Evolutionary conservation across 2,329 filamentous ascomycete species (phyloP), one percentile per base, ranked within the genome.

Genomic region (Microthyrium microscopicum): DNA sequence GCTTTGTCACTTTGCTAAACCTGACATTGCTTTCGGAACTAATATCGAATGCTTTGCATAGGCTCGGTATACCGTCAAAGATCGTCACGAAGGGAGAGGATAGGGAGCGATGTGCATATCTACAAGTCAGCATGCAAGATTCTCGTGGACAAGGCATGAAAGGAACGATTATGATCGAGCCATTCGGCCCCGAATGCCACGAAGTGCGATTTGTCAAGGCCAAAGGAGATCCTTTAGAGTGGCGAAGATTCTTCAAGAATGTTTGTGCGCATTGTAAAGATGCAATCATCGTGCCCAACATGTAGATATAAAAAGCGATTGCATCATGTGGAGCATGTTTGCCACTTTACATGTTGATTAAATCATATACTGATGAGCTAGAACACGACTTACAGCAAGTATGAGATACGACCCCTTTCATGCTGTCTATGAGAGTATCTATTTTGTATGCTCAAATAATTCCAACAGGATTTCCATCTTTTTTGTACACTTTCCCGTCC

Each of bases 171-270:
- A 60, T 81, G 9, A 61, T 89, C 5, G 77, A 87, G 48, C 69
- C 61, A 54, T 64, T 77, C 41, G 68, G 59, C 2, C 60, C 58
- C 13, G 76, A 79, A 39, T 55, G 87, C 20, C 66, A 85, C 17
- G 85, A 94, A 53, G 80, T 94, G 19, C 69, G 83, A 33, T 95
- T 98, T 51, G 70, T 91, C 43, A 98, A 98, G 59, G 68, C 81
- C 34, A 94, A 93, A 59, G 89, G 89, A 5, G 89, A 98, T 60
- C 89, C 89, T 4, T 58, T 98, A 31, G 87, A 95, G 60, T 98
- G 91, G 89, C 71, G 89, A 39, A 66, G 89, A 21, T 83, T 98
- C 52, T 98, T 98, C 64, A 98, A 98, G 59, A 85, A 83, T 54
- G 70, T 94, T n/a, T 81, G 81, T 20, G 64, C 91, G 41, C 62